Evolutionary conservation across 2,329 filamentous ascomycete species (phyloP), one percentile per base, ranked within the genome.

Genomic region (Pseudodiploospora longispora): DNA sequence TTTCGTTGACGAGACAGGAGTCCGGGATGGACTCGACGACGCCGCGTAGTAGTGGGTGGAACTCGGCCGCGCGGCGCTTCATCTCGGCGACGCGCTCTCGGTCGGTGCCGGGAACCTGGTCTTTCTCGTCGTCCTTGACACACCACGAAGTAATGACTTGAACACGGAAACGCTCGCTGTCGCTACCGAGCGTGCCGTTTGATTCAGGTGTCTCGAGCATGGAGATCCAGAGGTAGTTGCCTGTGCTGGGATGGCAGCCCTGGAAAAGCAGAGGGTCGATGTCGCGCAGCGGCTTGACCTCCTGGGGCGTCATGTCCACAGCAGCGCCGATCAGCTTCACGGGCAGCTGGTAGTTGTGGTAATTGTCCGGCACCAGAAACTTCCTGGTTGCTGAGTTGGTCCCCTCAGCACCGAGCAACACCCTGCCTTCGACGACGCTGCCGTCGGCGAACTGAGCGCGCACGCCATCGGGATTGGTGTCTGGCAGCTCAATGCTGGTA

Each of bases 251-350:
- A 52, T 80, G 71, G 8, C 68, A 64, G 3, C 71, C 75, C 46
- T 77, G 72, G 52, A 79, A 75, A 27, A 78, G 68, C 35, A 72
- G 65, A 0, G 74, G 74, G 47, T 79, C 74, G 28, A 78, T 66
- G 1, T 59, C 62, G n/a, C 66, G 61, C 6, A 74, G 58, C 6
- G 63, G 51, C 59, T 54, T 50, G 62, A 53, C 58, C 61, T 66
- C 51, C 50, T 63, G 57, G 27, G 63, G 56, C 1, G 60, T 65
- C 46, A 72, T 57, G 40, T 64, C 54, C 1, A 65, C 52, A 4
- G 62, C 58, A 2, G 61, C 60, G 5, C 68, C 68, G 19, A 67
- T 50, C 40, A 71, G 51, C 19, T 60, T 60, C 9, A 67, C 59
- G 1, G 67, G 63, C 2, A 72, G 54, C 32, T 47, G 52, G 10